Evolutionary conservation across 805 yeast genomes (phyloP).

Genomic region (Metschnikowia anglica): DNA sequence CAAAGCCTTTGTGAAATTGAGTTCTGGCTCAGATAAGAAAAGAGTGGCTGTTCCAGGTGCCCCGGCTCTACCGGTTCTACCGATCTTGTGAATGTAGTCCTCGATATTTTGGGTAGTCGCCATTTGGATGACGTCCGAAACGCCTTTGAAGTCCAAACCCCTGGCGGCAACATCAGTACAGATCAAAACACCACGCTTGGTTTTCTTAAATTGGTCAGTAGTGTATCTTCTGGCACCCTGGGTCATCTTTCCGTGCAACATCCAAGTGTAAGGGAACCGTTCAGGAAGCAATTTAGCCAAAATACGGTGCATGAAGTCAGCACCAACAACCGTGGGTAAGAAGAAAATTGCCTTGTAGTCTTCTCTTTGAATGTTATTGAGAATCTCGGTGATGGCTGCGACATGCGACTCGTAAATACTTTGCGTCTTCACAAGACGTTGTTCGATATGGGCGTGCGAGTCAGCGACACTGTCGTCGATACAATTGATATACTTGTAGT

Average conservation of each 20-base stretch:
- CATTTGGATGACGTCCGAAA: conserved; percentile 80
- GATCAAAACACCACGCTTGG: conserved; percentile 57
- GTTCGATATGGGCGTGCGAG: conserved; percentile 72
- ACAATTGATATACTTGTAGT: conserved; percentile 67
- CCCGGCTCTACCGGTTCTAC: conserved; percentile 96
- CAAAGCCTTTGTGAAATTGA: conserved; percentile 52
- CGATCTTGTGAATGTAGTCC: conserved; percentile 90
- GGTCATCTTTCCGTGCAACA: conserved; percentile 71
- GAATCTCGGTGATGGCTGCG: conserved; percentile 52
- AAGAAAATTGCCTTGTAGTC: conserved; percentile 79
- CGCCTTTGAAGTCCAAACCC: conserved; percentile 93
- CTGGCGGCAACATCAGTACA: conserved; percentile 95
- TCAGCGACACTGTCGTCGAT: conserved; percentile 73
- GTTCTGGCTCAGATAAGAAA: conserved; percentile 57
- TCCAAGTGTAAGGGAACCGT: conserved; percentile 13
- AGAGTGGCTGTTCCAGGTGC: conserved; percentile 68
- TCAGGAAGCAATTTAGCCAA: conserved; percentile 26
- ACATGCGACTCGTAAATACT: conserved; percentile 57
- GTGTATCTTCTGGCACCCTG: conserved; percentile 66
- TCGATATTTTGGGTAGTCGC: conserved; percentile 73
- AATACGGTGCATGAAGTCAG: conserved; percentile 52
- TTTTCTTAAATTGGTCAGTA: conserved; percentile 50
- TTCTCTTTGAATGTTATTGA: conserved; percentile 32
- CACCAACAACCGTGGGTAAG: conserved; percentile 72
- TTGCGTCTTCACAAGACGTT: conserved; percentile 56